phyloP scores from a whole-genome alignment of 73 alveolate genomes.

The Paramecium bursaria region DNA sequence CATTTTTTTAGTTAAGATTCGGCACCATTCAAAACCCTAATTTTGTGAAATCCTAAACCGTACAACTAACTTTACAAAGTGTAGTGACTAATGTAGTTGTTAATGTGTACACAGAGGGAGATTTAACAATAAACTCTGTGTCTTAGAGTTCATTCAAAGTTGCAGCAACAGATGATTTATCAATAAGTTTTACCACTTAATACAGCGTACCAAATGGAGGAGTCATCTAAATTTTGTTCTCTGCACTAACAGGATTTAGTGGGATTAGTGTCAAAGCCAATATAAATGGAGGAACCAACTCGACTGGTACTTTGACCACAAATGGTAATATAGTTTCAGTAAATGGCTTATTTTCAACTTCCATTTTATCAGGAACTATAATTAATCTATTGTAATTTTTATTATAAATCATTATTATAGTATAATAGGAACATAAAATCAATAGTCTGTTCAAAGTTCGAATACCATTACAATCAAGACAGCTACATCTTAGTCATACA shows the following conservation, averaged over 20 bases:
- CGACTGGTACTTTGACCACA: background rate
- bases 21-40: conserved; percentile 34
- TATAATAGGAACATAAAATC: background rate
- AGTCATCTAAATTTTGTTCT: background rate
- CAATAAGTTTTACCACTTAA: background rate
- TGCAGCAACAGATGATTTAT: background rate
- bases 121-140: background rate
- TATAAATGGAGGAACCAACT: background rate
- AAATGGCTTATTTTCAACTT: background rate
- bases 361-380: background rate
- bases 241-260: background rate
- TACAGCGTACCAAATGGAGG: conserved; percentile 29
- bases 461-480: background rate
- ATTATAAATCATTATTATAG: background rate
- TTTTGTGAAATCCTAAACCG: conserved; percentile 33
- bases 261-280: background rate
- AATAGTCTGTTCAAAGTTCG: conserved; percentile 7
- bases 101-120: conserved; percentile 50
- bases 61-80: background rate
- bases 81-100: background rate
- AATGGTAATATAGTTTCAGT: conserved; percentile 2
- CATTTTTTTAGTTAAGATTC: conserved; percentile 10
- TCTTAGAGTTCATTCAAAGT: conserved; percentile 38
- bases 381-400: conserved; percentile 2
- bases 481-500: conserved; percentile 7